These are phyloP conservation scores for Lentinula detonsa DNA, from an alignment of 768 basidiomycete genomes.

Conservation along the genomic window DNA sequence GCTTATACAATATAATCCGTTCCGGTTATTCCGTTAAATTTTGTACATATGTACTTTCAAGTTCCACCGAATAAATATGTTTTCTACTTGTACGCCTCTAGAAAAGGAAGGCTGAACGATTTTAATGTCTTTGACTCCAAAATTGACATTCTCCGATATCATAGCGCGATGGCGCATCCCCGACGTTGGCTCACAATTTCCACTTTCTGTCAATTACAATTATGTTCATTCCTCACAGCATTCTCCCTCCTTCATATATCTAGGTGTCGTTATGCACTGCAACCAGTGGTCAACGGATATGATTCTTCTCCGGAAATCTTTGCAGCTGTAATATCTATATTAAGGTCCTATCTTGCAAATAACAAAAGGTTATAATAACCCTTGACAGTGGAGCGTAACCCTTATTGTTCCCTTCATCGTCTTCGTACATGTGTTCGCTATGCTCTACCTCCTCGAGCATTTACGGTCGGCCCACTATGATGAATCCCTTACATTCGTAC, in stretches of 20 bases:
- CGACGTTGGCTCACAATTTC: background rate
- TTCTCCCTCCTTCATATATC: background rate
- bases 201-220: background rate
- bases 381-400: background rate
- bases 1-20: background rate
- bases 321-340: conserved; percentile 22
- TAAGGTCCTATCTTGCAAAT: conserved; percentile 19
- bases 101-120: background rate
- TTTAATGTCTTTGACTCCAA: background rate
- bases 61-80: too few relatives aligned
- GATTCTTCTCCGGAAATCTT: conserved; percentile 38
- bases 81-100: background rate
- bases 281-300: conserved; percentile 37
- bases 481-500: background rate
- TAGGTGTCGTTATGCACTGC: conserved; percentile 16
- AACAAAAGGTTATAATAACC: conserved; percentile 13
- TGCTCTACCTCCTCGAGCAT: background rate
- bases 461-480: background rate
- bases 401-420: background rate
- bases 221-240: background rate
- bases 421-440: background rate
- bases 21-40: background rate
- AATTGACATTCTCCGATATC: background rate
- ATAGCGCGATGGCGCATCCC: conserved; percentile 1
- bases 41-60: too few relatives aligned